A percentile compares a stretch with the other conserved stretches of the same genome.
phyloP scores from a whole-genome alignment of 208 protist genomes.

The Crithidia mellificae region DNA sequence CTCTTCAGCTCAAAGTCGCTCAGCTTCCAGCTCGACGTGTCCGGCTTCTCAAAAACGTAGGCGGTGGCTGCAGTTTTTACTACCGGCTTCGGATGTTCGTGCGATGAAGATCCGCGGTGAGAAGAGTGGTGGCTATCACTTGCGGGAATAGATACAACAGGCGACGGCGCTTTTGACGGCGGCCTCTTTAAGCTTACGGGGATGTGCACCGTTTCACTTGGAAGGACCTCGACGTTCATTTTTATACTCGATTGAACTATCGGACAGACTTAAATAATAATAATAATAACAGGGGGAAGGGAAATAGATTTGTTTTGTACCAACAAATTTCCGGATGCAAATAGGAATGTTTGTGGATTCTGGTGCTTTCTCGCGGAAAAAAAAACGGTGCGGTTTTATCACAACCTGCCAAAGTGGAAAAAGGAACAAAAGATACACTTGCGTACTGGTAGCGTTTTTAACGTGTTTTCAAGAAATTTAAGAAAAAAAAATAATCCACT shows the following conservation, averaged over 20 bases:
- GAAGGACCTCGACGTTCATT: not conserved
- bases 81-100: not conserved
- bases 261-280: not conserved
- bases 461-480: no score
- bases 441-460: no score
- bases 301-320: no score
- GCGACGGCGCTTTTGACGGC: not conserved
- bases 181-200: not conserved
- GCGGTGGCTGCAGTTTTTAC: not conserved
- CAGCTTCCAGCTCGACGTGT: conserved; percentile 66
- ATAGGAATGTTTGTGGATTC: no score
- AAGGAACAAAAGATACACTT: no score
- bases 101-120: not conserved
- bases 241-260: not conserved
- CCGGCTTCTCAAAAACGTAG: conserved; percentile 57
- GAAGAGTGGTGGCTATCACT: not conserved
- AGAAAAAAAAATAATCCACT: no score
- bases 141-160: not conserved
- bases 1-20: conserved; percentile 85
- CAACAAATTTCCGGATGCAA: no score
- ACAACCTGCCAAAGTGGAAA: no score
- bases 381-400: no score
- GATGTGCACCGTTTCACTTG: conserved; percentile 1
- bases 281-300: not conserved
- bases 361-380: no score